Conservation (phyloP, 1,139 yeast species). For the Nematodospora anomalae region DNA sequence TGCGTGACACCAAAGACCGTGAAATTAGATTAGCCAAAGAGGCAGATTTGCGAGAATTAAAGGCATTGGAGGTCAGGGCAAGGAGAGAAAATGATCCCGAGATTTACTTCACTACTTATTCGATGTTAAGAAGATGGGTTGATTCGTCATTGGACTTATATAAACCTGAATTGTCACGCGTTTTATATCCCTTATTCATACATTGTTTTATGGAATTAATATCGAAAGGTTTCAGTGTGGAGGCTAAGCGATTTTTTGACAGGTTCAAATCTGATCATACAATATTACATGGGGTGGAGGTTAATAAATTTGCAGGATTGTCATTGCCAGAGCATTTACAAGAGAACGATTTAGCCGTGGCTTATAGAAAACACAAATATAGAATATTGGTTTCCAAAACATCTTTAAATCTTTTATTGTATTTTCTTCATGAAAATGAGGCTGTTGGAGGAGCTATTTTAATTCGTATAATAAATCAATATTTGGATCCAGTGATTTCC, state of each 20-base stretch:
- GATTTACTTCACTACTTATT: conserved; percentile 73
- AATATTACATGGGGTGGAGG: conserved; percentile 76
- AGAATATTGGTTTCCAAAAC: conserved; percentile 78
- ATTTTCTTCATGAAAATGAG: conserved; percentile 89
- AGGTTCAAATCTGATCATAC: conserved; percentile 72
- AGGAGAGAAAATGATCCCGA: conserved; percentile 60
- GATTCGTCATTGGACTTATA: conserved; percentile 90
- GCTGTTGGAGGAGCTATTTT: conserved; percentile 88
- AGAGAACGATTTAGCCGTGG: conserved; percentile 79
- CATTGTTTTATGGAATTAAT: conserved; percentile 84
- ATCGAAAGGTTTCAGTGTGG: conserved; percentile 54
- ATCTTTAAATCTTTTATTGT: conserved; percentile 76
- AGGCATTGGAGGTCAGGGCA: conserved; percentile 39
- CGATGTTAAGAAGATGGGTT: conserved; percentile 82
- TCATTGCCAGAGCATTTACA: conserved; percentile 77
- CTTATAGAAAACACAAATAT: conserved; percentile 73
- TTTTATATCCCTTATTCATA: conserved; percentile 86
- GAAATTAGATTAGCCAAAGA: conserved; percentile 42
- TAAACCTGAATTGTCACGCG: conserved; percentile 80
- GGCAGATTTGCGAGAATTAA: conserved; percentile 42
- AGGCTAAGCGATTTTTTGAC: conserved; percentile 75
- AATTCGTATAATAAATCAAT: conserved; percentile 82
- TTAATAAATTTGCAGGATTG: conserved; percentile 68
- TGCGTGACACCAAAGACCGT: conserved; percentile 42
- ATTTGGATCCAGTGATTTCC: conserved; percentile 67